phyloP scores from a whole-genome alignment of 2,329 filamentous ascomycete species.

The Teratosphaeria gauchensis region DNA sequence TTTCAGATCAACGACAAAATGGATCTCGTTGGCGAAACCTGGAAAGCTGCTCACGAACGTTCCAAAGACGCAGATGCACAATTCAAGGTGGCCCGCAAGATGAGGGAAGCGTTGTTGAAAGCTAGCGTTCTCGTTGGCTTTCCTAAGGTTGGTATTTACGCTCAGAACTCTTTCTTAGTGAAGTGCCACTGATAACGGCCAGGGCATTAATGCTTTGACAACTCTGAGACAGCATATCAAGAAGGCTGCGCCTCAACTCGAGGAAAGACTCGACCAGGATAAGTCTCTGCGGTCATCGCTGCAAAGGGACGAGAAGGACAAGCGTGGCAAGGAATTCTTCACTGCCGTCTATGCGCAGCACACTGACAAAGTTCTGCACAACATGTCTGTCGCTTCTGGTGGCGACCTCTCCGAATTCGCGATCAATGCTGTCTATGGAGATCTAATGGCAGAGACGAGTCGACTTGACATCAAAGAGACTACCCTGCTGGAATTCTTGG shows the following conservation, averaged over 20 bases:
- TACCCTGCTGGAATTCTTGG: conserved; percentile 11
- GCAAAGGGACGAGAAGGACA: conserved; percentile 8
- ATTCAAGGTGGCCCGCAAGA: conserved; percentile 6
- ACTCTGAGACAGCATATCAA: conserved; percentile 7
- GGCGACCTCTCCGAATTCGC: conserved; percentile 12
- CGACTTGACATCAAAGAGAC: conserved; percentile 11
- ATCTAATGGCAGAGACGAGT: conserved; percentile 12
- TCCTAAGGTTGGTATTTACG: conserved; percentile 2
- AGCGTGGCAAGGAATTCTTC: conserved; percentile 10
- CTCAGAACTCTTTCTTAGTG: not conserved
- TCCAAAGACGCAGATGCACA: conserved; percentile 2
- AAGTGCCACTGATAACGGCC: not conserved
- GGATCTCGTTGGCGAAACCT: conserved; percentile 6
- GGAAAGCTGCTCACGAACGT: conserved; percentile 4
- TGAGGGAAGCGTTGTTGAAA: conserved; percentile 10
- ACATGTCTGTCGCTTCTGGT: conserved; percentile 10
- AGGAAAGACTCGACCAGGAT: conserved; percentile 8
- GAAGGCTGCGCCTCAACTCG: conserved; percentile 3
- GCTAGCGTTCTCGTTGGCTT: conserved; percentile 10
- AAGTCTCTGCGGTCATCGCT: conserved; percentile 6
- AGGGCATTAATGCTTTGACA: conserved; percentile 12
- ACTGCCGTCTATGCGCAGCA: conserved; percentile 11
- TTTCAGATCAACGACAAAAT: conserved; percentile 13
- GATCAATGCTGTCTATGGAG: conserved; percentile 11
- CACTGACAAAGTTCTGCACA: conserved; percentile 12